Percentiles rank a stretch among this genome's conserved stretches.
These are phyloP conservation scores for Echites panduratus DNA, from an alignment of 257 asterid genomes.

Conservation along the genomic window DNA sequence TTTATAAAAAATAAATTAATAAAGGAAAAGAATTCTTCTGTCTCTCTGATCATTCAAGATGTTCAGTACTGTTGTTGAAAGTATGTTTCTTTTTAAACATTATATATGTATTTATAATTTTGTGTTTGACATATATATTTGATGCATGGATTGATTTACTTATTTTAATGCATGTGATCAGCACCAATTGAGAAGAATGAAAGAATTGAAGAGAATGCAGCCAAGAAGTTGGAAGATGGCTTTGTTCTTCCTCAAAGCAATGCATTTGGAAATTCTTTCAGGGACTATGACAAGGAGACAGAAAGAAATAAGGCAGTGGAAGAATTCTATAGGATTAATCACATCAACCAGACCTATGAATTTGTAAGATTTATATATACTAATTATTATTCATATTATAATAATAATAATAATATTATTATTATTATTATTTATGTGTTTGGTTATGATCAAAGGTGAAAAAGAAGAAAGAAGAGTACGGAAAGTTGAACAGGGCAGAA, in stretches of 20 bases:
- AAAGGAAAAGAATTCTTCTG: not conserved
- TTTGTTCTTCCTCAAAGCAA: slow-evolving; percentile 13
- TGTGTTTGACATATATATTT: not conserved
- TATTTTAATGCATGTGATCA: not conserved
- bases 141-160: not conserved
- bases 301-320: slow-evolving; percentile 16
- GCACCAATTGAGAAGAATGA: not conserved
- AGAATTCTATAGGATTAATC: slow-evolving; percentile 20
- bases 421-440: no score
- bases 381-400: not conserved
- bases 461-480: slow-evolving; percentile 16
- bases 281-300: slow-evolving; percentile 19
- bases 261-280: slow-evolving; percentile 14
- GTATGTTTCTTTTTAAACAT: not conserved
- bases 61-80: not conserved
- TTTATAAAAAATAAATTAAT: not conserved
- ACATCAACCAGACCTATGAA: slow-evolving; percentile 21
- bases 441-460: not conserved
- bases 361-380: slow-evolving; percentile 3
- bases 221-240: not conserved
- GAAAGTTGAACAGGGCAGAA: slow-evolving; percentile 12
- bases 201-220: slow-evolving; percentile 1
- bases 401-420: no score
- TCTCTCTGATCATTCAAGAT: not conserved
- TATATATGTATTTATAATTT: no score